phyloP scores from a whole-genome alignment of 495 filamentous ascomycete species.

The Neurospora sp. region DNA sequence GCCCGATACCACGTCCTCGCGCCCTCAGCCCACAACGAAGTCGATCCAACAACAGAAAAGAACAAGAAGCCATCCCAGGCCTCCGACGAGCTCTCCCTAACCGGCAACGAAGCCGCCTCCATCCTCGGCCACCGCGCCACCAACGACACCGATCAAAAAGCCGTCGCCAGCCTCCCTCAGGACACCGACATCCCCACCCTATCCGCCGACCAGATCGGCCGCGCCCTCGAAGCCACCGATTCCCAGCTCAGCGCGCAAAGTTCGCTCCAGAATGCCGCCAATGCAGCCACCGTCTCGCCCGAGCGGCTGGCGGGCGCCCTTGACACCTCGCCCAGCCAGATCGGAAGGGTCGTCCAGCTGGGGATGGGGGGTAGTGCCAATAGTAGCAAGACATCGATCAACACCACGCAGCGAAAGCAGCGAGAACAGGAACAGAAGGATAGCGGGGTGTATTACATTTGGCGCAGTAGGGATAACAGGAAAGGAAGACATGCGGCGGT shows the following conservation, averaged over 20 bases:
- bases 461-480: constrained; percentile 58
- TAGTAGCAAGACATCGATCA: not conserved
- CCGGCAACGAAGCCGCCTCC: not conserved
- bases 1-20: constrained; percentile 8
- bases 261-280: not conserved
- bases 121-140: not conserved
- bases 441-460: constrained; percentile 14
- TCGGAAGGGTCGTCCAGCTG: not conserved
- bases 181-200: not conserved
- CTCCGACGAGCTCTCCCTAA: not conserved
- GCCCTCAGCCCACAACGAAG: not conserved
- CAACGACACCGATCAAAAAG: not conserved
- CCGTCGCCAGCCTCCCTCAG: not conserved
- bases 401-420: not conserved
- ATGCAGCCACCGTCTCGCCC: not conserved
- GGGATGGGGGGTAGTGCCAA: not conserved
- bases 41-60: not conserved
- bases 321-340: not conserved
- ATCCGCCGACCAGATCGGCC: not conserved
- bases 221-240: not conserved
- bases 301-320: not conserved
- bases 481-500: constrained; percentile 54
- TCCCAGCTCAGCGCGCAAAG: not conserved
- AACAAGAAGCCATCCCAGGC: not conserved
- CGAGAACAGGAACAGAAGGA: not conserved